Evolutionary conservation across 73 alveolate genomes (phyloP), one percentile per base, ranked within the genome.

Genomic region (Effrenium voratum): DNA sequence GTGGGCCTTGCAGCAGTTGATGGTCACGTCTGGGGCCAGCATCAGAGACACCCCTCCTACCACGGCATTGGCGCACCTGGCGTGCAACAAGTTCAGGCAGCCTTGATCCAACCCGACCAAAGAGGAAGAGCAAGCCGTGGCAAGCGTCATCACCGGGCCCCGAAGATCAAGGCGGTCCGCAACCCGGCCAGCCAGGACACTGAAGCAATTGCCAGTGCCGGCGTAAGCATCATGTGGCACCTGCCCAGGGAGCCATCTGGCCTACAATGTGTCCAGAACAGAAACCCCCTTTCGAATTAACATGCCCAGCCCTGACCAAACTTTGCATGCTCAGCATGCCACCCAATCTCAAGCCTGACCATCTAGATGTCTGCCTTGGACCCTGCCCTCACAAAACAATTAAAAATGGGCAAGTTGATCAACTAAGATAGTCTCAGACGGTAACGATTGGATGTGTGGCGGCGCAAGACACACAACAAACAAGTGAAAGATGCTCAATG

Each of bases 101-200:
- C 50, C 93, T 30, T 32, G 16, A 34, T 82, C 75, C 46, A 46
- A n/a, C 19, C 76, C 75, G 24, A 82, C 93, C 47, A 82, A 30
- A 49, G 93, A 82, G 49, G 93, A 47, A 8, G 93, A 82, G 93
- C 93, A 82, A 13, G 93, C 93, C 12, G 93, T 82, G 49, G 72
- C 73, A 0, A 82, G 5, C n/a, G 93, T 30, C 75, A 47, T 47
- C 32, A 36, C 12, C 5, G 93, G 93, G 8, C 93, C 93, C 46
- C 34, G 76, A 16, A 82, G 75, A n/a, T 34, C 75, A 8, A 50
- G 46, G 5, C 49, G 72, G 93, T 49, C 49, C 0, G 76, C 93
- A 24, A 82, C 13, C 41, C 88, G 10, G 8, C 88, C 88, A 6
- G 66, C 88, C 13, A 77, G 50, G 38, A 77, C 88, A 45, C 88